Evolutionary conservation across 164 flowering plant species (phyloP).

Genomic region (Warburgia ugandensis): DNA sequence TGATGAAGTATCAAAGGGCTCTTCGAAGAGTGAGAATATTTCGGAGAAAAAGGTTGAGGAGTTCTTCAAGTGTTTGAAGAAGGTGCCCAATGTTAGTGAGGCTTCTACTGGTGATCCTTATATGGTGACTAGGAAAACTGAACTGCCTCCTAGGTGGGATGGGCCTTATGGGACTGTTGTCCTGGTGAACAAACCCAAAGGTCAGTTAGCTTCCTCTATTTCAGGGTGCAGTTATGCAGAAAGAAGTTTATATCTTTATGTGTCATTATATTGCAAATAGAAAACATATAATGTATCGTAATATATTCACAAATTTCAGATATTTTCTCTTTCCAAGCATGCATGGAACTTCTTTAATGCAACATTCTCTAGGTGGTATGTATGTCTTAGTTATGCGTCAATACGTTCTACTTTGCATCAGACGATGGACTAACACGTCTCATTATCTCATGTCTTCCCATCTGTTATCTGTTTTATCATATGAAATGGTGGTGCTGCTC

Average conservation of each 20-base stretch:
- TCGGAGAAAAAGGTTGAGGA: conserved; percentile 87
- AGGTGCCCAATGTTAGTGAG: conserved; percentile 43
- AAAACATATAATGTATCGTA: no score
- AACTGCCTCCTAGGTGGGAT: conserved; percentile 85
- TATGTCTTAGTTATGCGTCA: no score
- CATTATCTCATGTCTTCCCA: no score
- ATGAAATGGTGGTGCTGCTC: no score
- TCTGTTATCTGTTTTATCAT: no score
- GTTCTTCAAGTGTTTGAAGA: conserved; percentile 93
- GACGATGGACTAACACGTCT: no score
- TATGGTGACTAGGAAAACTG: conserved; percentile 48
- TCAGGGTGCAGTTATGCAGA: background rate
- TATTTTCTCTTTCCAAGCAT: no score
- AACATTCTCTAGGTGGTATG: no score
- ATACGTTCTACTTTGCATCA: no score
- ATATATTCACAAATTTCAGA: no score
- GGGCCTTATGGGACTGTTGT: conserved; percentile 75
- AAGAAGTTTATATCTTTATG: background rate
- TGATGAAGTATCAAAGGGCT: conserved; percentile 8
- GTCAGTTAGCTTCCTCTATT: conserved; percentile 24
- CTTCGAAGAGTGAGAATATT: conserved; percentile 28
- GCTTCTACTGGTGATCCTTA: conserved; percentile 53
- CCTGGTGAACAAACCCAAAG: conserved; percentile 91
- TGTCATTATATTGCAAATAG: background rate
- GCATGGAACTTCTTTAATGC: no score